Percentiles rank a stretch among this genome's conserved stretches.
phyloP scores from a whole-genome alignment of 768 basidiomycete species.

The Leccinellum rugosiceps region DNA sequence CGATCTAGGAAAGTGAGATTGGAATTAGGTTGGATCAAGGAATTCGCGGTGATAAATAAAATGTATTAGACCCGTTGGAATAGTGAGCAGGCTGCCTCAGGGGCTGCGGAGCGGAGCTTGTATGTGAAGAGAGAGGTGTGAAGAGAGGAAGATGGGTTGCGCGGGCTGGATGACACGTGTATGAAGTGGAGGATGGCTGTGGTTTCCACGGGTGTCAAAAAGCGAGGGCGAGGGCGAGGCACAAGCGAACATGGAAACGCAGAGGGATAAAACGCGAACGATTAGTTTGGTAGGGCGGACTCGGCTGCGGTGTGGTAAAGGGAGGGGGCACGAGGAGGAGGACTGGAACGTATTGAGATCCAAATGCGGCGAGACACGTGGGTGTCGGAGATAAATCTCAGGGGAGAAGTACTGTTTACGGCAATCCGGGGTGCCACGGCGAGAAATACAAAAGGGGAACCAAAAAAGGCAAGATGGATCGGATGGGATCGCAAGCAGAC shows the following conservation, averaged over 20 bases:
- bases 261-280: neutral
- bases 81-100: constrained; percentile 3
- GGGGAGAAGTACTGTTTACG: constrained; percentile 15
- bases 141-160: constrained; percentile 5
- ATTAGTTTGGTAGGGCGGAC: neutral
- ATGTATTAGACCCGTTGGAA: constrained; percentile 3
- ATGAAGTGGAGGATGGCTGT: constrained; percentile 11
- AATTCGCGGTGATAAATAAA: constrained; percentile 13
- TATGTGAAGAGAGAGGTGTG: constrained; percentile 20
- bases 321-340: constrained; percentile 13
- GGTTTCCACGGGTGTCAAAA: constrained; percentile 21
- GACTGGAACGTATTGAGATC: constrained; percentile 16
- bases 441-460: constrained; percentile 16
- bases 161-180: constrained; percentile 23
- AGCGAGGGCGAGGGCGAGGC: neutral
- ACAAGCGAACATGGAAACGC: constrained; percentile 11
- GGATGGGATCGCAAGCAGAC: constrained; percentile 7
- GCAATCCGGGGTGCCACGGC: constrained; percentile 32
- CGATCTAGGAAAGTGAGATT: constrained; percentile 23
- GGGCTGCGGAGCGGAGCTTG: constrained; percentile 12
- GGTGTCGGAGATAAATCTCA: constrained; percentile 29
- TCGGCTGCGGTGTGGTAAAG: constrained; percentile 20
- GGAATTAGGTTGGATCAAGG: constrained; percentile 20
- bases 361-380: constrained; percentile 24
- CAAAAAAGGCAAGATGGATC: constrained; percentile 17